Percentiles rank a stretch among this genome's conserved stretches.
Evolutionary conservation across 2,329 filamentous ascomycete species (phyloP).

Genomic region (Trichoderma koningiopsis): DNA sequence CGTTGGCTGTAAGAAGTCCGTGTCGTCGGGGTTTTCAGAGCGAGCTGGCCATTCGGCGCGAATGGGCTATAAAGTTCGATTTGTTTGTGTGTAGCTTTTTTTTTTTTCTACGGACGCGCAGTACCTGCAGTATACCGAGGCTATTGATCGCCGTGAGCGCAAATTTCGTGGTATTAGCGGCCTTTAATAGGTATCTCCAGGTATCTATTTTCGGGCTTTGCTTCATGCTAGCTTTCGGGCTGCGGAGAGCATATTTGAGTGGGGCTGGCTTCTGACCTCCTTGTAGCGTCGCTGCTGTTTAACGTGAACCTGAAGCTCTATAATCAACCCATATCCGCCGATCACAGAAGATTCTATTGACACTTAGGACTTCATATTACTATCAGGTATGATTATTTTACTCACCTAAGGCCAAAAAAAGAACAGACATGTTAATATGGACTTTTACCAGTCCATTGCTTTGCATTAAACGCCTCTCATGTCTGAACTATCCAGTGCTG

Average conservation of each 20-base stretch:
- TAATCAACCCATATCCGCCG: neutral
- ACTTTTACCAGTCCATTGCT: neutral
- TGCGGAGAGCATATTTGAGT: constrained; percentile 15
- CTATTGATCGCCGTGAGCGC: neutral
- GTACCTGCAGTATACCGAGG: constrained; percentile 12
- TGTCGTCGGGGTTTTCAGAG: neutral
- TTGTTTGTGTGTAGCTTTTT: neutral
- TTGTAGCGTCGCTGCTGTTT: neutral
- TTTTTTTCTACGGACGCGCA: neutral
- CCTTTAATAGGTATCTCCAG: neutral
- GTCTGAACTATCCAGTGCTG: constrained; percentile 27
- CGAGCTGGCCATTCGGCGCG: neutral
- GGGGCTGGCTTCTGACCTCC: neutral
- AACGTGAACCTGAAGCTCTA: neutral
- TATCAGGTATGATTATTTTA: neutral
- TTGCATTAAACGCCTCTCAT: constrained; percentile 15
- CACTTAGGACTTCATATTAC: neutral
- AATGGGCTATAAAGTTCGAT: neutral
- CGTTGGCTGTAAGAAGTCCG: neutral
- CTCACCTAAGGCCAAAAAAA: neutral
- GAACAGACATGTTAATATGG: neutral
- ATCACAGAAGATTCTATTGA: neutral
- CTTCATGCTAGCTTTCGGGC: neutral
- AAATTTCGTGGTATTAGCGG: neutral
- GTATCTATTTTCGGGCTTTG: constrained; percentile 11